A percentile compares a stretch with the other conserved stretches of the same genome.
phyloP scores from a whole-genome alignment of 768 basidiomycete genomes.

The Hygrophoropsis aurantiaca region DNA sequence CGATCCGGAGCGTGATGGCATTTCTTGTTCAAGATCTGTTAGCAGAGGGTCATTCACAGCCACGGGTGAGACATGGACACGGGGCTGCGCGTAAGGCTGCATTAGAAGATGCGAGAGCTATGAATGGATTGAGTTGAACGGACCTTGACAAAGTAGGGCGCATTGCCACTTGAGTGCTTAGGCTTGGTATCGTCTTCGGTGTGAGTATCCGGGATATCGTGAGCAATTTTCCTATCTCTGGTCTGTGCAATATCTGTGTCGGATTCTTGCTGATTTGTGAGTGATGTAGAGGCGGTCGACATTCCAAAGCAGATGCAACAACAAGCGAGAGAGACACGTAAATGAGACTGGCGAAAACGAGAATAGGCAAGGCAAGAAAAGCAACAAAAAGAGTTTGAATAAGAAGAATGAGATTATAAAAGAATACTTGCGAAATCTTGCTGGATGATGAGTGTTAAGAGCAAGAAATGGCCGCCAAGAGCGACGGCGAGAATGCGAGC shows the following conservation, averaged over 20 bases:
- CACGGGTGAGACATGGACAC: conserved; percentile 46
- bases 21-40: conserved; percentile 45
- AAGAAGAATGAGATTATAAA: conserved; percentile 1
- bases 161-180: conserved; percentile 24
- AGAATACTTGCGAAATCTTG: conserved; percentile 5
- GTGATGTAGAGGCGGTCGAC: conserved; percentile 38
- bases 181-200: conserved; percentile 38
- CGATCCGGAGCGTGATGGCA: conserved; percentile 65
- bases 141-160: conserved; percentile 11
- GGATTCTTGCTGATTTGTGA: conserved; percentile 40
- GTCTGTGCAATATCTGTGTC: conserved; percentile 36
- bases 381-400: conserved; percentile 15
- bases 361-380: conserved; percentile 14
- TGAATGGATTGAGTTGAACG: conserved; percentile 2
- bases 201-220: conserved; percentile 43
- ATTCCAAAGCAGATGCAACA: conserved; percentile 41
- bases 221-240: conserved; percentile 53
- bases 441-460: conserved; percentile 1
- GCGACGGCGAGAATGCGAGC: conserved; percentile 31
- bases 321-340: conserved; percentile 36
- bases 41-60: conserved; percentile 26
- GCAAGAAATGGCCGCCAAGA: conserved; percentile 25
- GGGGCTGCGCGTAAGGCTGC: conserved; percentile 36
- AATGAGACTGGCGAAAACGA: conserved; percentile 15
- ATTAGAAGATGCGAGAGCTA: conserved; percentile 3